Evolutionary conservation across 1,139 yeast genomes (phyloP), one percentile per base, ranked within the genome.

Genomic region (Yamadazyma diospyri): DNA sequence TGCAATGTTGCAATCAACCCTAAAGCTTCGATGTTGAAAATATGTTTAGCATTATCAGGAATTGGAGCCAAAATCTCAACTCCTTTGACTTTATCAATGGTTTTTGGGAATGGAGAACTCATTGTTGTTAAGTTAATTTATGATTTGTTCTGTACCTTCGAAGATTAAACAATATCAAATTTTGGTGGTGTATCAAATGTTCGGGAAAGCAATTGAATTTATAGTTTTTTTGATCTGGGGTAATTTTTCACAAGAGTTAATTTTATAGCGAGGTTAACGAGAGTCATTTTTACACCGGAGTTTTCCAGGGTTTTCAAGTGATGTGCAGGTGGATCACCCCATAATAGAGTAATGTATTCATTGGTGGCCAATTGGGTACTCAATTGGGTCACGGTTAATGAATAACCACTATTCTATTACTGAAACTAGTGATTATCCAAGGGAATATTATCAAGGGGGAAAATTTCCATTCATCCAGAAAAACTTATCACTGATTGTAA

Each of bases 1-100:
- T 83, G 92, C 40, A 83, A 72, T 25, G 82, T 73, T 15, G 88
- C 87, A 36, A 83, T 71, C 48, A 83, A 78, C 14, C 79, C 85
- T 37, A 83, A 62, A 2, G 92, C 87, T 42, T 81, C 88, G 10
- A 73, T 63, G 37, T 81, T 76, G 50, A 80, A 69, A 47, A 83
- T 76, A 57, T 76, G 81, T 49, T 70, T 66, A 19, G 87, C 80
- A 29, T 59, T 61, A 39, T 61, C 61, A 32, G 82, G 82, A 35
- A 83, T 61, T 34, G 79, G 76, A 16, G 83, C 92, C 43, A 76
- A 57, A 40, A 83, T 62, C 51, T 79, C 69, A 41, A 83, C 87
- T 43, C 84, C 85, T 38, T 78, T 70, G 36, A 81, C 58, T 46
- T 72, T 61, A 46, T 72, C 78, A 26, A 53, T 51, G 18, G 73